Evolutionary conservation across 257 asterid genomes (phyloP).

Genomic region (Anisodus tanguticus): DNA sequence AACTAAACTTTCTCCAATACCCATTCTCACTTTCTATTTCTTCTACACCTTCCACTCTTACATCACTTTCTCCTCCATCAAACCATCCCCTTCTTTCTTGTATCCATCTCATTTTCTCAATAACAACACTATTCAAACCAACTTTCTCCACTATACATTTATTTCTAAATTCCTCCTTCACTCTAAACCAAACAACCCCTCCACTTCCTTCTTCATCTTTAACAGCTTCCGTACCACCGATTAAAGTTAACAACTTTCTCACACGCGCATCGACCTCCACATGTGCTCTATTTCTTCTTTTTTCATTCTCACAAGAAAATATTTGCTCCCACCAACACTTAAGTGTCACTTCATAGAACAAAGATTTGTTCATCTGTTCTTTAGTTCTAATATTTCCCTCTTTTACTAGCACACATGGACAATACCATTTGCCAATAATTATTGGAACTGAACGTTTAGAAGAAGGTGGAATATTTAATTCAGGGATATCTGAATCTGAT

Average conservation of each 20-base stretch:
- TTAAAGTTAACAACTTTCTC: slow-evolving; percentile 54
- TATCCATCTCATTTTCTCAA: slow-evolving; percentile 69
- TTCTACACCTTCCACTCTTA: slow-evolving; percentile 56
- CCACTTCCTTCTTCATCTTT: slow-evolving; percentile 45
- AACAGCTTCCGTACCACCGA: slow-evolving; percentile 65
- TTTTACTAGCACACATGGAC: slow-evolving; percentile 65
- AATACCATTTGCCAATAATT: slow-evolving; percentile 69
- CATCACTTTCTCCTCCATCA: slow-evolving; percentile 58
- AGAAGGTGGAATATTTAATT: slow-evolving; percentile 45
- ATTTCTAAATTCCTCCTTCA: slow-evolving; percentile 39
- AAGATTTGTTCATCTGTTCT: slow-evolving; percentile 58
- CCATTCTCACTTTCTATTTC: slow-evolving; percentile 47
- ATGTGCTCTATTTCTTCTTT: neutral
- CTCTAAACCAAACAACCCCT: slow-evolving; percentile 62
- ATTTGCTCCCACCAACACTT: slow-evolving; percentile 87
- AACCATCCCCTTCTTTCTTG: slow-evolving; percentile 78
- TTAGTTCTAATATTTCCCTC: slow-evolving; percentile 42
- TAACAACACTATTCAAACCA: slow-evolving; percentile 53
- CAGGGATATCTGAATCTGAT: slow-evolving; percentile 48
- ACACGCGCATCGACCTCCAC: slow-evolving; percentile 57
- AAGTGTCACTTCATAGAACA: slow-evolving; percentile 64
- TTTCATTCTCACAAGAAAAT: slow-evolving; percentile 50
- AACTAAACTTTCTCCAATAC: slow-evolving; percentile 68
- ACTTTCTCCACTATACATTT: slow-evolving; percentile 41
- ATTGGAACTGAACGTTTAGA: slow-evolving; percentile 59